phyloP scores from a whole-genome alignment of 2,329 filamentous ascomycete genomes.

The Pseudogymnoascus sp. region DNA sequence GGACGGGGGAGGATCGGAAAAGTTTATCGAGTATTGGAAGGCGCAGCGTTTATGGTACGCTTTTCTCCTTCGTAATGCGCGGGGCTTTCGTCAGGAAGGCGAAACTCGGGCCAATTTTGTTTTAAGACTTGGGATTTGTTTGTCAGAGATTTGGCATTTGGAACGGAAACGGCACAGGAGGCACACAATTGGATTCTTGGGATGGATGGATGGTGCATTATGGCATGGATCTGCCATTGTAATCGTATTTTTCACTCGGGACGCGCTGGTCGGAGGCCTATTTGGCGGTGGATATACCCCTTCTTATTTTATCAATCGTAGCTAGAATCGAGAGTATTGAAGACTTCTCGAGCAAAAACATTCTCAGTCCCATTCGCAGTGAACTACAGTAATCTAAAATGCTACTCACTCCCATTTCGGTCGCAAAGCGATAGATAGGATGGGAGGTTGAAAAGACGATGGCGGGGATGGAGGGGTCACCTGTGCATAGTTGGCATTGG shows the following conservation, averaged over 20 bases:
- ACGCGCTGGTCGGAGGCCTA: conserved; percentile 7
- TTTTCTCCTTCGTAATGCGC: not conserved
- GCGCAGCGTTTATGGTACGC: not conserved
- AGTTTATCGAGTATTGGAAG: not conserved
- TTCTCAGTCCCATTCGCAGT: not conserved
- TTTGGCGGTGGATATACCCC: conserved; percentile 8
- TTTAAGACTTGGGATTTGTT: conserved; percentile 1
- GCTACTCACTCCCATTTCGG: not conserved
- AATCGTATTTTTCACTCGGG: conserved; percentile 8
- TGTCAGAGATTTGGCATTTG: not conserved
- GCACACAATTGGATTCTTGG: conserved; percentile 5
- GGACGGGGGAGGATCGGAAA: not conserved
- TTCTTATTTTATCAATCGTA: conserved; percentile 7
- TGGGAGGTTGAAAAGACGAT: not conserved
- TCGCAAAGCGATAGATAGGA: not conserved
- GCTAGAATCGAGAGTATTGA: conserved; percentile 3
- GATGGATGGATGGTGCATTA: conserved; percentile 7
- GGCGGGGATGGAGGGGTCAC: conserved; percentile 5
- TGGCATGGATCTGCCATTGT: conserved; percentile 6
- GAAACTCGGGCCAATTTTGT: not conserved
- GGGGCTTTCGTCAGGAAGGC: conserved; percentile 1
- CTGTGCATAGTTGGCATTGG: conserved; percentile 1
- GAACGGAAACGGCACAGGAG: conserved; percentile 6
- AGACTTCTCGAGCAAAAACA: conserved; percentile 2
- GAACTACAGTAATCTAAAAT: not conserved